Evolutionary conservation across 2,329 filamentous ascomycete genomes (phyloP).

Genomic region (Cladosporium halotolerans): DNA sequence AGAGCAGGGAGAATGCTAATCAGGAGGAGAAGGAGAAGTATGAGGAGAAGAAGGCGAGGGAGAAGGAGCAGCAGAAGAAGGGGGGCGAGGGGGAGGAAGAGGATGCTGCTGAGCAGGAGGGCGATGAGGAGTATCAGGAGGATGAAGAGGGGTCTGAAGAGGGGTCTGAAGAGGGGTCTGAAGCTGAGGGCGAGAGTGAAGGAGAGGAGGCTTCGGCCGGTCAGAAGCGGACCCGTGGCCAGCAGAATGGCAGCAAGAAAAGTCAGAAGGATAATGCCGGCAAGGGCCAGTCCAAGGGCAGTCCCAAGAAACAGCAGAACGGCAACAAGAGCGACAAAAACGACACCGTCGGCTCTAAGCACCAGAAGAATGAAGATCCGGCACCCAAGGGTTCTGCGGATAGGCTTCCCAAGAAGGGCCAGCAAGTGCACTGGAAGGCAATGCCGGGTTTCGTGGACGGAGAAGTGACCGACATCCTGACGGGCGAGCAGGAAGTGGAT

Average conservation of each 20-base stretch:
- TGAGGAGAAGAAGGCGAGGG: constrained; percentile 19
- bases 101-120: constrained; percentile 26
- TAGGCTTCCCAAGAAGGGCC: constrained; percentile 36
- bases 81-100: constrained; percentile 26
- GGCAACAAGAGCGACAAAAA: neutral
- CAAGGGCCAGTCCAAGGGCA: constrained; percentile 25
- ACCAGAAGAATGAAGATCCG: constrained; percentile 25
- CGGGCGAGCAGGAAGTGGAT: constrained; percentile 35
- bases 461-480: constrained; percentile 38
- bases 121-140: constrained; percentile 13
- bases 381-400: constrained; percentile 28
- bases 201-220: constrained; percentile 16
- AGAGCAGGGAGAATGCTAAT: constrained; percentile 34
- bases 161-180: constrained; percentile 24
- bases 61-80: constrained; percentile 9
- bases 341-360: constrained; percentile 26
- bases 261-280: constrained; percentile 29
- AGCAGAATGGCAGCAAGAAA: constrained; percentile 25
- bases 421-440: constrained; percentile 38
- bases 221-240: constrained; percentile 27
- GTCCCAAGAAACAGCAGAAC: constrained; percentile 28
- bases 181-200: constrained; percentile 24
- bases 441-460: constrained; percentile 36
- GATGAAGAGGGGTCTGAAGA: constrained; percentile 11
- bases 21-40: constrained; percentile 21